A percentile compares a stretch with the other conserved stretches of the same genome.
Conservation (phyloP, 345 rosid species). For the Conringia planisiliqua region DNA sequence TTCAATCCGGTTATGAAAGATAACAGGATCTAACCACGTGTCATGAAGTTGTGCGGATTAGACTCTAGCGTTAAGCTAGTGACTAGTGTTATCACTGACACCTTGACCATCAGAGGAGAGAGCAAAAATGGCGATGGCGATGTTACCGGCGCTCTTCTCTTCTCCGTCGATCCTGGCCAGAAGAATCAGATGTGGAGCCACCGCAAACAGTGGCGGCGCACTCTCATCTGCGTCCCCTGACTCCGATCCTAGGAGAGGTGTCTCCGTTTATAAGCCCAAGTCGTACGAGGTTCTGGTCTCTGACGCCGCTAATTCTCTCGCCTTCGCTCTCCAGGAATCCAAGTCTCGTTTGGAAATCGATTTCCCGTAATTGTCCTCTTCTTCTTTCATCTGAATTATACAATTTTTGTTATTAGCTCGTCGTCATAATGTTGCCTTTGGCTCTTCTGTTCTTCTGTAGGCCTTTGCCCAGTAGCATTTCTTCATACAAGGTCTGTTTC, state of each 20-base stretch:
- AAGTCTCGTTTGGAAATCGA: slow-evolving; percentile 81
- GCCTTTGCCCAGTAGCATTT: slow-evolving; percentile 81
- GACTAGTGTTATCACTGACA: slow-evolving; percentile 6
- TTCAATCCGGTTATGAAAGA: slow-evolving; percentile 17
- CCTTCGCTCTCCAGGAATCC: slow-evolving; percentile 70
- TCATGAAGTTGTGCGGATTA: slow-evolving; percentile 15
- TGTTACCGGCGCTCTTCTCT: slow-evolving; percentile 37
- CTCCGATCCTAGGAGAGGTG: slow-evolving; percentile 53
- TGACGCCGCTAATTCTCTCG: slow-evolving; percentile 79
- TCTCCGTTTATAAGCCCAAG: slow-evolving; percentile 81
- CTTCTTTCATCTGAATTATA: not conserved
- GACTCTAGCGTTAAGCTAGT: not conserved
- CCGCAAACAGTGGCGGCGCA: slow-evolving; percentile 18
- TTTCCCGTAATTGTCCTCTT: slow-evolving; percentile 57
- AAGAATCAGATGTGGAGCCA: slow-evolving; percentile 37
- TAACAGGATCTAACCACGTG: slow-evolving; percentile 8
- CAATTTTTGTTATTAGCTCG: not conserved
- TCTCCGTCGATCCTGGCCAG: slow-evolving; percentile 2
- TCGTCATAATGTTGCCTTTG: not conserved
- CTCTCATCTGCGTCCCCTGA: slow-evolving; percentile 29
- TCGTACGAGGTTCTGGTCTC: slow-evolving; percentile 74
- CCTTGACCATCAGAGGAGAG: not conserved
- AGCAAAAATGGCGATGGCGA: slow-evolving; percentile 35
- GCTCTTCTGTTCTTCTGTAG: slow-evolving; percentile 42
- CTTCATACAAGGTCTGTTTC: slow-evolving; percentile 73